phyloP scores from a whole-genome alignment of 768 basidiomycete species.

The Boletus rex-veris region DNA sequence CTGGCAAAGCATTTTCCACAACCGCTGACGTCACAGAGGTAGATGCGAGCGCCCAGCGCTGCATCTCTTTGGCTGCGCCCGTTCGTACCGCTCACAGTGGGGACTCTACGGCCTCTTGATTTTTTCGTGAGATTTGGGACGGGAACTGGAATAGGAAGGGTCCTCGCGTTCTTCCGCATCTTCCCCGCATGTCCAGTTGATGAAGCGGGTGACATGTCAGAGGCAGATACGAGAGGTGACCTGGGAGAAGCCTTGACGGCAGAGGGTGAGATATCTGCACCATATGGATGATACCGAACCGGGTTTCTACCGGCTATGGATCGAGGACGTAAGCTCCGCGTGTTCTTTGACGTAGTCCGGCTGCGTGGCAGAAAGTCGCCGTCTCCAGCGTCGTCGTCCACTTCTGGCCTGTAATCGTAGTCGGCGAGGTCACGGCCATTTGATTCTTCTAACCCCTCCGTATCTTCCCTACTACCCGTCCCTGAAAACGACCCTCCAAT shows the following conservation, averaged over 20 bases:
- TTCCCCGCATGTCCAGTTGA: conserved; percentile 24
- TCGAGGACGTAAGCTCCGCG: conserved; percentile 36
- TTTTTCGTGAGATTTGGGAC: conserved; percentile 71
- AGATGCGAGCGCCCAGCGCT: conserved; percentile 47
- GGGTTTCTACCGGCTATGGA: conserved; percentile 31
- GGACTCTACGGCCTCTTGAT: conserved; percentile 64
- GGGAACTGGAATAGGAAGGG: conserved; percentile 54
- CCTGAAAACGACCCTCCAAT: conserved; percentile 23
- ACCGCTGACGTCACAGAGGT: conserved; percentile 73
- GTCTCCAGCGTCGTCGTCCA: conserved; percentile 31
- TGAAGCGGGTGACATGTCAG: conserved; percentile 27
- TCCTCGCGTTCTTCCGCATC: conserved; percentile 36
- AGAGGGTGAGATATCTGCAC: conserved; percentile 27
- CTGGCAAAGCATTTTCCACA: conserved; percentile 88
- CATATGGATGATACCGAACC: conserved; percentile 34
- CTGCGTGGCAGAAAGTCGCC: conserved; percentile 33
- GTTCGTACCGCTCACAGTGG: conserved; percentile 41
- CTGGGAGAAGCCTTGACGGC: conserved; percentile 29
- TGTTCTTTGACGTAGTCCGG: conserved; percentile 37
- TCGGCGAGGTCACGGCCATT: conserved; percentile 18
- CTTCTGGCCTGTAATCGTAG: conserved; percentile 30
- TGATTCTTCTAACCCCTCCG: conserved; percentile 25
- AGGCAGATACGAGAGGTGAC: conserved; percentile 31
- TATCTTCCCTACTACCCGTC: conserved; percentile 24
- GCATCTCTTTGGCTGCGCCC: conserved; percentile 34